Evolutionary conservation across 129 eudicot species (phyloP).

Genomic region (Helichrysum umbraculigerum): DNA sequence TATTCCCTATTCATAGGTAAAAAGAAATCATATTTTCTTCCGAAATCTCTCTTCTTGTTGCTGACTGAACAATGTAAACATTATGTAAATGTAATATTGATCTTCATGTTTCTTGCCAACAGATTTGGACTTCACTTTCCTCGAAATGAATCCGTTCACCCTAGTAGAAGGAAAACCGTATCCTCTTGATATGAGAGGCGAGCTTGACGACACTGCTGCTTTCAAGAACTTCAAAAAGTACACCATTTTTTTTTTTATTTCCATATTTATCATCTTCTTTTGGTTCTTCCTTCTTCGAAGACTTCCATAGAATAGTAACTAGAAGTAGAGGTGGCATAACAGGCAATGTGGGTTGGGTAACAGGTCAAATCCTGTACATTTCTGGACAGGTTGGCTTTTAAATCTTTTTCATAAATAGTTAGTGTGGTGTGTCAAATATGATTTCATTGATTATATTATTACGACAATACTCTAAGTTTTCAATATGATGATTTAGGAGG

Average conservation of each 20-base stretch:
- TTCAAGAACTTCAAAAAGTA: conserved; percentile 91
- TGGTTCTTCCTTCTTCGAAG: no score
- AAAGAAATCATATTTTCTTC: not conserved
- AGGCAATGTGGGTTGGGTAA: no score
- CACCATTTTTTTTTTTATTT: not conserved
- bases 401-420: no score
- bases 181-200: conserved; percentile 95
- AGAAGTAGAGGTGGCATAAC: no score
- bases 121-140: conserved; percentile 89
- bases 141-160: conserved; percentile 92
- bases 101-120: conserved; percentile 13
- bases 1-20: conserved; percentile 71
- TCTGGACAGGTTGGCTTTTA: no score
- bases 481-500: no score
- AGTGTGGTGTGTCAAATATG: no score
- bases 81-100: not conserved
- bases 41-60: not conserved
- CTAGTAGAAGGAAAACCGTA: conserved; percentile 75
- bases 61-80: not conserved
- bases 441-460: no score
- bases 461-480: no score
- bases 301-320: no score
- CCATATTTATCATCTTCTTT: no score
- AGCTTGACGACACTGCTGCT: conserved; percentile 92
- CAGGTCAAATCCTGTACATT: no score